Conservation (phyloP, 176 grass and related monocot species). For the bread wheat (Triticum aestivum) region IWGSC_CS_RefSeq_v2.1 NC_057794.1:303354729-303355228, state of each 20-base stretch:
- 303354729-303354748: constrained; percentile 31
- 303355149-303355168: constrained; percentile 41
- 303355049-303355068: constrained; percentile 43
- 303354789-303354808: constrained; percentile 38
- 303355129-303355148: constrained; percentile 66
- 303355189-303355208: neutral
- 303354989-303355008: constrained; percentile 59
- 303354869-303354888: constrained; percentile 47
- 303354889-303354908: constrained; percentile 41
- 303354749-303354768: constrained; percentile 32
- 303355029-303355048: constrained; percentile 49
- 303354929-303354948: constrained; percentile 45
- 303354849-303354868: constrained; percentile 38
- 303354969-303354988: constrained; percentile 50
- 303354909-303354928: constrained; percentile 16
- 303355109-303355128: constrained; percentile 34
- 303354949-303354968: constrained; percentile 46
- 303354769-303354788: constrained; percentile 22
- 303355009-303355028: constrained; percentile 34
- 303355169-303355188: neutral
- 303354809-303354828: constrained; percentile 32
- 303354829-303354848: constrained; percentile 31
- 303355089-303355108: constrained; percentile 49
- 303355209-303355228: constrained; percentile 1
- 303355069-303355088: constrained; percentile 55